Evolutionary conservation across 75 land plant genomes (phyloP).

Genomic region (Pinus albicaulis): DNA sequence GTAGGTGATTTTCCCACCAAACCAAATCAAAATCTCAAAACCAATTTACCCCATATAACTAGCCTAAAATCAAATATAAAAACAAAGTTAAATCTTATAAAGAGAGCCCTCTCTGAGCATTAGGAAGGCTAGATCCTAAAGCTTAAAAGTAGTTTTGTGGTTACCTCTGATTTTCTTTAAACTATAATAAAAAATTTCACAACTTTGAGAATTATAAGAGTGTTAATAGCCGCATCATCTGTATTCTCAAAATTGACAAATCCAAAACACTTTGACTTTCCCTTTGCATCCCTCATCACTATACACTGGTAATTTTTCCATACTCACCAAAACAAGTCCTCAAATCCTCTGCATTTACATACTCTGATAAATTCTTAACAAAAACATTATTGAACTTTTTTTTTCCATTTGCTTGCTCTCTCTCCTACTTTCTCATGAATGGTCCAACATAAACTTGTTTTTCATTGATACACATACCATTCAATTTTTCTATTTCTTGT

Average conservation of each 20-base stretch:
- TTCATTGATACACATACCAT: slow-evolving; percentile 86
- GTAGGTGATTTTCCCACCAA: too few relatives aligned
- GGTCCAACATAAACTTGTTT: slow-evolving; percentile 88
- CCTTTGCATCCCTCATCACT: slow-evolving; percentile 84
- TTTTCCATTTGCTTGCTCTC: slow-evolving; percentile 39
- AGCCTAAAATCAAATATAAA: too few relatives aligned
- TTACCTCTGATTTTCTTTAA: too few relatives aligned
- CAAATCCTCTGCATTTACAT: slow-evolving; percentile 73
- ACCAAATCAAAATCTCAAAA: too few relatives aligned
- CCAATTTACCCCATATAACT: too few relatives aligned
- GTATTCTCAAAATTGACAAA: too few relatives aligned
- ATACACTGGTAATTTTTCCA: slow-evolving; percentile 82
- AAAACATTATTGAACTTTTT: slow-evolving; percentile 76
- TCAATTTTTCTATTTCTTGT: slow-evolving; percentile 70
- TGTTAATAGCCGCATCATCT: slow-evolving; percentile 87
- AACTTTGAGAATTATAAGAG: too few relatives aligned
- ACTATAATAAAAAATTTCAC: too few relatives aligned
- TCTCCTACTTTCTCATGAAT: slow-evolving; percentile 77
- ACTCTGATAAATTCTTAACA: slow-evolving; percentile 72
- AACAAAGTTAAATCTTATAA: too few relatives aligned
- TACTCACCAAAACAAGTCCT: slow-evolving; percentile 54
- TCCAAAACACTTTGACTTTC: slow-evolving; percentile 84
- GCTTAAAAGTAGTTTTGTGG: too few relatives aligned
- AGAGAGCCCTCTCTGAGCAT: too few relatives aligned
- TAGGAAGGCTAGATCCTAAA: too few relatives aligned